Evolutionary conservation across 345 rosid species (phyloP), one percentile per base, ranked within the genome.

Genomic region (Psidium guajava): DNA sequence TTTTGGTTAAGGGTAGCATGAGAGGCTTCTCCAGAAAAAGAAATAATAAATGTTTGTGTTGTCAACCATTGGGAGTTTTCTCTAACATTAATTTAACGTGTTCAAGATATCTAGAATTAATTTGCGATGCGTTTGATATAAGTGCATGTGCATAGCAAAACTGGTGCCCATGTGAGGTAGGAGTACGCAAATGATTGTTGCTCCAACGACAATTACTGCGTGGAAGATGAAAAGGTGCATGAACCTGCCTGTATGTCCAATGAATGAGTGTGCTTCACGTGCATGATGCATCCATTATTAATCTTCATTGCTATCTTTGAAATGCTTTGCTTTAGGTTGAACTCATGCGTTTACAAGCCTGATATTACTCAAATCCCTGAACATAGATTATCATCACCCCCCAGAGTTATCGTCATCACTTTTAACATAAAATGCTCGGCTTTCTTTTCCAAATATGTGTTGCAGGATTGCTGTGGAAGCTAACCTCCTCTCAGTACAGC

Each of bases 381-480:
- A 18, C 1, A 11, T 42, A 1, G 22, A 69, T 36, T 28, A 82
- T 82, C 47, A 16, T 57, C 24, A 10, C 83, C 40, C 22, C 22
- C 44, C 59, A 16, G 22, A 82, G 83, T 55, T 40, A 21, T 32
- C 51, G 49, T 54, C 3, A 44, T 47, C 55, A 69, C 28, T 36
- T 69, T 69, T 40, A 69, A 69, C 80, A 36, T 69, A 69, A 69
- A 69, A 69, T 88, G 54, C 84, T 84, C 9, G 40, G 56, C 51
- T 53, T 6, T 86, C 80, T 69, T 36, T 69, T 21, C 47, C 47
- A 69, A 69, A 36, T 69, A 42, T 69, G 80, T 69, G 47, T 42
- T 90, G 90, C 93, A 97, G 99, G 91, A 91, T 96, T 89, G 96
- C 99, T 24, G 86, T 89, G 81, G 90, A 93, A 89, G 98, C 96